Conservation (phyloP, 768 basidiomycete species). For the Pulveroboletus sp. region DNA sequence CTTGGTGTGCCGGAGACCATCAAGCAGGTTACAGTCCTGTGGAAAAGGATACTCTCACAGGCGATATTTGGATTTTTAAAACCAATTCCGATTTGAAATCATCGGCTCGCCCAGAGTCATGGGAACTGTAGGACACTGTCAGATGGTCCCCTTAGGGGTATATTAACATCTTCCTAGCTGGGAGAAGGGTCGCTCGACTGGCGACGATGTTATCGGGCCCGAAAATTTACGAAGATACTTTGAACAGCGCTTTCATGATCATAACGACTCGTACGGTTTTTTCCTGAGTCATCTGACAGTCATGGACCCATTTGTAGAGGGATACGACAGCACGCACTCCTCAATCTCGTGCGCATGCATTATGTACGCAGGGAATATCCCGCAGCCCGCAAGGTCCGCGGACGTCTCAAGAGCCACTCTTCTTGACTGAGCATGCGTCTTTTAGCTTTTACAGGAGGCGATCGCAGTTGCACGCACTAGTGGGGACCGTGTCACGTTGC, state of each 20-base stretch:
- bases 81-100: slow-evolving; percentile 60
- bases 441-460: slow-evolving; percentile 69
- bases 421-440: slow-evolving; percentile 2
- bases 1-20: slow-evolving; percentile 52
- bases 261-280: slow-evolving; percentile 66
- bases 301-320: slow-evolving; percentile 41
- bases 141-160: background rate
- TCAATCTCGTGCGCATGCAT: slow-evolving; percentile 76
- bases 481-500: slow-evolving; percentile 66
- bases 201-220: slow-evolving; percentile 64
- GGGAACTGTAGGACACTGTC: slow-evolving; percentile 45
- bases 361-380: slow-evolving; percentile 63
- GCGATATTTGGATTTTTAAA: slow-evolving; percentile 50
- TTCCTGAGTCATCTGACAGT: background rate
- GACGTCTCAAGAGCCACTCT: background rate
- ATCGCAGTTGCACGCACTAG: slow-evolving; percentile 70
- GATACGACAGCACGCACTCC: slow-evolving; percentile 71
- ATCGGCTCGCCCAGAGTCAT: slow-evolving; percentile 59
- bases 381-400: slow-evolving; percentile 60
- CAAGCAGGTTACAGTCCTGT: slow-evolving; percentile 45
- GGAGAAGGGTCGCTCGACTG: slow-evolving; percentile 58
- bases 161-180: slow-evolving; percentile 41
- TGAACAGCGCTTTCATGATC: slow-evolving; percentile 80
- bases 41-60: slow-evolving; percentile 50
- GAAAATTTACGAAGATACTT: slow-evolving; percentile 77